Evolutionary conservation across 108 stramenopile genomes (phyloP).

Genomic region (Cafeteria roenbergensis): DNA sequence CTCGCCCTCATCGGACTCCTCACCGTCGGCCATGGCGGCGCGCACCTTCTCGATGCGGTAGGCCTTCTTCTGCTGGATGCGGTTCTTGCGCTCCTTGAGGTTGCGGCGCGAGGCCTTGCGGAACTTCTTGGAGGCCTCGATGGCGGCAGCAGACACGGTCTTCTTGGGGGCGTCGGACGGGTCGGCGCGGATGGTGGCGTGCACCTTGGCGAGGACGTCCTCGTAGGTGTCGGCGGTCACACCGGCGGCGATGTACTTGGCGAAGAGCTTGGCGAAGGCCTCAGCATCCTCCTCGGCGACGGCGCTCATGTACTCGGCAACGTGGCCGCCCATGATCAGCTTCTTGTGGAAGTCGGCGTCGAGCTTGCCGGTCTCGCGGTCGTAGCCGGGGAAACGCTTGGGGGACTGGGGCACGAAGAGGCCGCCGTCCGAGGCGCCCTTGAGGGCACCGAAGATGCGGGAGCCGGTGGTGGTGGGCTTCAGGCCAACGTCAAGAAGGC

Average conservation of each 20-base stretch:
- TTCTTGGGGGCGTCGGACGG: constrained; percentile 28
- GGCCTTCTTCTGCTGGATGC: background rate
- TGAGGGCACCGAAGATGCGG: constrained; percentile 87
- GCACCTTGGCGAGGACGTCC: constrained; percentile 67
- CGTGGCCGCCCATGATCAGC: constrained; percentile 91
- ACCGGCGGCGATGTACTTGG: constrained; percentile 49
- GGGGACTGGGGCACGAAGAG: constrained; percentile 88
- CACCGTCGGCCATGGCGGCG: too few relatives aligned
- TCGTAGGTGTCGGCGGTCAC: constrained; percentile 70
- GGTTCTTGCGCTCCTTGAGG: constrained; percentile 3
- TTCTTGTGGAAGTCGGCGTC: constrained; percentile 90
- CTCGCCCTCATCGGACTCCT: too few relatives aligned
- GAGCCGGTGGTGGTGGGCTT: constrained; percentile 83
- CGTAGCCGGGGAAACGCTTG: constrained; percentile 98
- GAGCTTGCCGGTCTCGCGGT: constrained; percentile 86
- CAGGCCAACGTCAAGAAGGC: constrained; percentile 86
- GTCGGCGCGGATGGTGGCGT: constrained; percentile 91
- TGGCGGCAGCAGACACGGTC: background rate
- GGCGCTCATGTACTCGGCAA: constrained; percentile 92
- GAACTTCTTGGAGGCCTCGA: too few relatives aligned
- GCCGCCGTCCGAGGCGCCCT: constrained; percentile 96
- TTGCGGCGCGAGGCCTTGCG: too few relatives aligned
- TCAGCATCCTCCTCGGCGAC: constrained; percentile 89
- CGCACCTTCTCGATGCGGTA: too few relatives aligned
- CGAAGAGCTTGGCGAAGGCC: constrained; percentile 77